These are phyloP conservation scores for Pouteria glomerata DNA, from an alignment of 148 eudicot genomes.

Conservation along the genomic window DNA sequence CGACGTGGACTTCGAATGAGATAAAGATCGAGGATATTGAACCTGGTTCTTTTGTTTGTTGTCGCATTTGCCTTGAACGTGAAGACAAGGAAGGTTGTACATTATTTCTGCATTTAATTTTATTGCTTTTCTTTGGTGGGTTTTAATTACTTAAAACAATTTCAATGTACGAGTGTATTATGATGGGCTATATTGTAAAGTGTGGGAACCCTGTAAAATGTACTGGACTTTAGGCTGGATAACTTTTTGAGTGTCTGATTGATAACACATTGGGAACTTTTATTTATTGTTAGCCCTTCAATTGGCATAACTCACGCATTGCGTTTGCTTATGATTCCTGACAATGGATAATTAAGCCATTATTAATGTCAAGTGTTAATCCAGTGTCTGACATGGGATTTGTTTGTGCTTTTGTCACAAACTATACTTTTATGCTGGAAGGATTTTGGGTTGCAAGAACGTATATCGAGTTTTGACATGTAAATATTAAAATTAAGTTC, in stretches of 20 bases:
- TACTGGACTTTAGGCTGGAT: no score
- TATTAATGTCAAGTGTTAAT: no score
- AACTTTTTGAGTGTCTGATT: no score
- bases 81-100: constrained; percentile 60
- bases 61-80: constrained; percentile 85
- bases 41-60: constrained; percentile 47
- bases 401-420: background rate
- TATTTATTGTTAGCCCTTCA: no score
- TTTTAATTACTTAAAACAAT: background rate
- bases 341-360: no score
- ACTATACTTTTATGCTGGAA: background rate
- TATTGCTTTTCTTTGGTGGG: background rate
- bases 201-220: background rate
- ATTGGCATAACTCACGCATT: background rate
- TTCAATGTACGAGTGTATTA: background rate
- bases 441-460: background rate
- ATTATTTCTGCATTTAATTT: background rate
- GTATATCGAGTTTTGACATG: background rate
- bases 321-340: no score
- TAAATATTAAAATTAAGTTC: no score
- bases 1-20: constrained; percentile 23
- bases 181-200: background rate
- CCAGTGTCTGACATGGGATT: no score
- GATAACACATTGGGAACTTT: no score
- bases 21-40: constrained; percentile 44